Evolutionary conservation across 352 stramenopile genomes (phyloP).

Genomic region (Blastocystis sp.): DNA sequence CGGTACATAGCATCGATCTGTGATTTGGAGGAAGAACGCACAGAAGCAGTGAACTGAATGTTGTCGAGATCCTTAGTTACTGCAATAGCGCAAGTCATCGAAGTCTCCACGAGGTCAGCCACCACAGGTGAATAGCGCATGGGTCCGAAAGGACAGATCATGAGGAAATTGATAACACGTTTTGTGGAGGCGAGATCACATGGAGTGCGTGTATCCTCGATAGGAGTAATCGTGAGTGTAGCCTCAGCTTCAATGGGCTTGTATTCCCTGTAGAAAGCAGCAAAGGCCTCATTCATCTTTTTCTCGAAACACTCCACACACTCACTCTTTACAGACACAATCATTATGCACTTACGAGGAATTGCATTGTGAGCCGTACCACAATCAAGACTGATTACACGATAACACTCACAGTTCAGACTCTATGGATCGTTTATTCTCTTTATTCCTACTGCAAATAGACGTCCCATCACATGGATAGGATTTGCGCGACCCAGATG

Average conservation of each 20-base stretch:
- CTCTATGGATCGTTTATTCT: background rate
- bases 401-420: constrained; percentile 14
- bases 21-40: constrained; percentile 54
- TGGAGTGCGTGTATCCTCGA: constrained; percentile 24
- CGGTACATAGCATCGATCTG: constrained; percentile 63
- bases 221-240: background rate
- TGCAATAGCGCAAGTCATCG: constrained; percentile 64
- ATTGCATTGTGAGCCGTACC: constrained; percentile 67
- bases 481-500: constrained; percentile 47
- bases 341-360: constrained; percentile 53
- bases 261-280: constrained; percentile 38
- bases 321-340: background rate
- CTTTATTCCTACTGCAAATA: background rate
- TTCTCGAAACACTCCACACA: background rate
- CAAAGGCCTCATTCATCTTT: constrained; percentile 36
- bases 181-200: constrained; percentile 21
- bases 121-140: constrained; percentile 44
- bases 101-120: constrained; percentile 58
- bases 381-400: constrained; percentile 25
- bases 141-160: constrained; percentile 48
- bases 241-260: constrained; percentile 2
- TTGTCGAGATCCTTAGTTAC: constrained; percentile 9
- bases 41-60: constrained; percentile 56
- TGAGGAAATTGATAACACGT: constrained; percentile 41
- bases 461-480: constrained; percentile 57